Evolutionary conservation across 208 protist species (phyloP), one percentile per base, ranked within the genome.

Genomic region (Trypanosoma scelopori): DNA sequence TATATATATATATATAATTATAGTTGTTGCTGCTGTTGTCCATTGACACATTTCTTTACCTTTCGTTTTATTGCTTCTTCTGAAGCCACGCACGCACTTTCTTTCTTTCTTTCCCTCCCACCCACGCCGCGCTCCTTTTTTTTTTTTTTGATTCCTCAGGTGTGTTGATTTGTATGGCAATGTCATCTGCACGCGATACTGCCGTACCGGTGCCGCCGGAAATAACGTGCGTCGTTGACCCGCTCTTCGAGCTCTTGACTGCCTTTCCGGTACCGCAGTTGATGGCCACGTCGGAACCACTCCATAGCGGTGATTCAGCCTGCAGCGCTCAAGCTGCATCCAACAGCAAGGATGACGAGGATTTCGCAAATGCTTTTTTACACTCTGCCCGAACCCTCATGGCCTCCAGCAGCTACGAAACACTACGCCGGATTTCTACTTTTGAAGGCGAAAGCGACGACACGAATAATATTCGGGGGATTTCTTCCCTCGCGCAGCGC

Each of bases 221-320:
- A 7, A 28, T 74, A 6, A 58, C n/a, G 30, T 22, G 37, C 35
- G 25, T 46, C 25, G 61, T 56, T 11, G 60, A 74, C 41, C 55
- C 69, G 18, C 41, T 68, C 27, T 42, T 74, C 25, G 55, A 67
- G 30, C 46, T 74, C 22, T 35, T 74, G 28, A 25, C 59, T n/a
- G 59, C 69, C 16, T 74, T 74, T 43, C 69, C 69, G 22, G 32
- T 64, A 22, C 69, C 69, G 25, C 59, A 74, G 47, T 35, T 74
- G 13, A 43, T 64, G 32, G 23, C 48, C 5, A 63, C 61, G 30
- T 58, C 55, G 22, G 15, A 30, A 11, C 22, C 39, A n/a, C 22
- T 39, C 25, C 39, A 37, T 11, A 0, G 41, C 13, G 12, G n/a
- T 11, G 45, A 9, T n/a, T 22, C 32, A 22, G 23, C 55, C 20